Evolutionary conservation across 192 early-diverging fungal species (phyloP).

Genomic region (Mortierella antarctica): DNA sequence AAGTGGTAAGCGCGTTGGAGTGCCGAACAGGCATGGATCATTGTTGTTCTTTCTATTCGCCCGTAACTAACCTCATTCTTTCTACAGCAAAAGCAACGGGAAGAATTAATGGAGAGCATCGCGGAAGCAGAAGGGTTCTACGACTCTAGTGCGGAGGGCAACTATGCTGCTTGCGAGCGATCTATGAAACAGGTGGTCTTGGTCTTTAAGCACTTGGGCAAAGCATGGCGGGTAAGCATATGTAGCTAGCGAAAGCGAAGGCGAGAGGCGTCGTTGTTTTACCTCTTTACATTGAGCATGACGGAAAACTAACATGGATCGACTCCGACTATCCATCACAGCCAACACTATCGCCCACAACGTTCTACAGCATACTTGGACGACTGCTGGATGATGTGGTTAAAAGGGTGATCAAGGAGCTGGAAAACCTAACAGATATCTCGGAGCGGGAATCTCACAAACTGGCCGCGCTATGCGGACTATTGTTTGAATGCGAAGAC

Average conservation of each 20-base stretch:
- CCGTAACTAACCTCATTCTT: neutral
- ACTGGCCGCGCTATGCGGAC: constrained; percentile 44
- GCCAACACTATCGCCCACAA: constrained; percentile 35
- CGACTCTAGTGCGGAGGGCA: constrained; percentile 50
- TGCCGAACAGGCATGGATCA: no score
- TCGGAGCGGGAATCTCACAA: constrained; percentile 55
- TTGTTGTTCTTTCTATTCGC: neutral
- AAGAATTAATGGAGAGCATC: constrained; percentile 58
- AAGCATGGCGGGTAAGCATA: constrained; percentile 65
- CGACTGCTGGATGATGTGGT: constrained; percentile 36
- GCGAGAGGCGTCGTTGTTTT: neutral
- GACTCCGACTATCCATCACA: neutral
- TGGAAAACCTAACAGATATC: constrained; percentile 55
- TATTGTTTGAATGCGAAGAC: constrained; percentile 53
- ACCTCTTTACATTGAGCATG: neutral
- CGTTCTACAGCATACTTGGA: constrained; percentile 42
- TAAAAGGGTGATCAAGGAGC: constrained; percentile 38
- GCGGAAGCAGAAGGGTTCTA: constrained; percentile 52
- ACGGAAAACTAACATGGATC: neutral
- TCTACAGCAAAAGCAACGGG: constrained; percentile 64
- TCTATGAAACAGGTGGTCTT: constrained; percentile 64
- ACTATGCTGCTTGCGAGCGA: constrained; percentile 58
- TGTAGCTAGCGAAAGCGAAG: neutral
- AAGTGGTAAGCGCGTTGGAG: constrained; percentile 57
- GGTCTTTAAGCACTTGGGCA: constrained; percentile 58